phyloP scores from a whole-genome alignment of 2,329 filamentous ascomycete genomes.

The Penicillium sp. region DNA sequence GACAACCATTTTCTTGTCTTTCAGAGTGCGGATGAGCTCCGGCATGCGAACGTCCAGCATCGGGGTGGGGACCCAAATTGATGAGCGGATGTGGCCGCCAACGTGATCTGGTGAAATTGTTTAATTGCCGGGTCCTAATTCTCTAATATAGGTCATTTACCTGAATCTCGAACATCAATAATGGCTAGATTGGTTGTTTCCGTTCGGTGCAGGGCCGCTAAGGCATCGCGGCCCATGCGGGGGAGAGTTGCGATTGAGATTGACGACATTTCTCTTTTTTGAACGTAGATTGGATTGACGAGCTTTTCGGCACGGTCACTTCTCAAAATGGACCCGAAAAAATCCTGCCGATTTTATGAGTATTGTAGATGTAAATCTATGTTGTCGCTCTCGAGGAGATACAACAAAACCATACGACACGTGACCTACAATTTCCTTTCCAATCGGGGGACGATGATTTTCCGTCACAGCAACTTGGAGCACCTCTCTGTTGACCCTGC shows the following conservation, averaged over 20 bases:
- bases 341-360: neutral
- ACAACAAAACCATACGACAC: slow-evolving; percentile 8
- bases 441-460: slow-evolving; percentile 17
- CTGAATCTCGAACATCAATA: slow-evolving; percentile 85
- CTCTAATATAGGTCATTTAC: slow-evolving; percentile 49
- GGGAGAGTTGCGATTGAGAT: slow-evolving; percentile 62
- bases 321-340: neutral
- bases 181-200: slow-evolving; percentile 60
- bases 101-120: slow-evolving; percentile 72
- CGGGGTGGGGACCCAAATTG: slow-evolving; percentile 70
- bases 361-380: slow-evolving; percentile 6
- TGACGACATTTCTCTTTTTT: slow-evolving; percentile 44
- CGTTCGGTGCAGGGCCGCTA: slow-evolving; percentile 63
- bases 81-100: slow-evolving; percentile 81
- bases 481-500: neutral
- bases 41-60: slow-evolving; percentile 75
- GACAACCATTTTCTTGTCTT: slow-evolving; percentile 77
- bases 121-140: no score
- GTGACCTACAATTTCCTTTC: slow-evolving; percentile 29
- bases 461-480: slow-evolving; percentile 13
- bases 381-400: neutral
- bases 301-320: no score
- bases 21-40: slow-evolving; percentile 74
- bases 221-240: slow-evolving; percentile 66
- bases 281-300: no score